These are phyloP conservation scores for Trichoderma brevicompactum DNA, from an alignment of 2,329 filamentous ascomycete species.

Conservation along the genomic window DNA sequence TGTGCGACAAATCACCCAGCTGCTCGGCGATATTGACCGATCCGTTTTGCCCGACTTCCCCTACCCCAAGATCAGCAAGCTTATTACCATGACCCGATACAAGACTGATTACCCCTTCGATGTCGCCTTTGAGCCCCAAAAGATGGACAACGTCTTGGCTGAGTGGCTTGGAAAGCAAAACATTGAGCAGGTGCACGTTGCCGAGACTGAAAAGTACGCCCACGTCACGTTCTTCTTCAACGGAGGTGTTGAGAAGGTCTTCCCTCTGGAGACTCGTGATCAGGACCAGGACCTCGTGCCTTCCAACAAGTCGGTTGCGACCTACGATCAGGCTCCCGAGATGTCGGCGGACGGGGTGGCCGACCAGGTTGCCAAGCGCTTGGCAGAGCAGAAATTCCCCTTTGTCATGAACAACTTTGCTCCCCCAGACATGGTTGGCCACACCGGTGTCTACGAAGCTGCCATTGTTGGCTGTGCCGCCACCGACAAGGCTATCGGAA, in stretches of 20 bases:
- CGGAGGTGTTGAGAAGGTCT: slow-evolving; percentile 95
- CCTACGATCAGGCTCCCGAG: slow-evolving; percentile 91
- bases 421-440: slow-evolving; percentile 98
- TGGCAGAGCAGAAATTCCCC: slow-evolving; percentile 83
- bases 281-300: slow-evolving; percentile 78
- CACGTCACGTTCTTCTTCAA: slow-evolving; percentile 99
- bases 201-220: slow-evolving; percentile 99
- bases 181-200: slow-evolving; percentile 91
- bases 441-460: slow-evolving; percentile 96
- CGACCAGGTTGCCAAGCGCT: slow-evolving; percentile 85
- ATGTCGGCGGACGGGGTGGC: slow-evolving; percentile 94
- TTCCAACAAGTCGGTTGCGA: slow-evolving; percentile 86
- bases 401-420: slow-evolving; percentile 99
- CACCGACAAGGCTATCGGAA: slow-evolving; percentile 92
- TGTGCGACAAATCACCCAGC: slow-evolving; percentile 92
- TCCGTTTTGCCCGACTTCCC: slow-evolving; percentile 89
- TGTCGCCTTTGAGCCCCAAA: slow-evolving; percentile 89
- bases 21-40: slow-evolving; percentile 89
- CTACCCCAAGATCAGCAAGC: slow-evolving; percentile 81
- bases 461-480: slow-evolving; percentile 82
- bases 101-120: slow-evolving; percentile 93
- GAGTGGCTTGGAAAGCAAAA: slow-evolving; percentile 93
- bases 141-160: slow-evolving; percentile 97
- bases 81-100: slow-evolving; percentile 99
- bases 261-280: slow-evolving; percentile 87